phyloP scores from a whole-genome alignment of 2,329 filamentous ascomycete species.

The Trichoderma guizhouense region DNA sequence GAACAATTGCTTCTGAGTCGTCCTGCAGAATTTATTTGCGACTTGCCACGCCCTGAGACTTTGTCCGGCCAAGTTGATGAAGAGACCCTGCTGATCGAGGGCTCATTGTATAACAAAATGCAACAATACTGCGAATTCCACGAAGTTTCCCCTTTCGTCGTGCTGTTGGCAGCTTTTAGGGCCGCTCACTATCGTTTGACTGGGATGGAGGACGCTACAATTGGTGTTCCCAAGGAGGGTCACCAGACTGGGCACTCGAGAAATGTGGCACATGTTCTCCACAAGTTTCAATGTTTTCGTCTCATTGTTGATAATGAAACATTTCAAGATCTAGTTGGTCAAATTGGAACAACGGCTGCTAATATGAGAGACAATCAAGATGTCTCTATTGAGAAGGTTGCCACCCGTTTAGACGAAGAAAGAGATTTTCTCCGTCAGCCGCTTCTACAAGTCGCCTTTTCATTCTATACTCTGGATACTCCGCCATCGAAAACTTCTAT shows the following conservation, averaged over 20 bases:
- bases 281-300: neutral
- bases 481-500: neutral
- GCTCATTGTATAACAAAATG: neutral
- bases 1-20: neutral
- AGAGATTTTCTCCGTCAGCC: neutral
- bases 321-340: neutral
- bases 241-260: neutral
- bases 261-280: neutral
- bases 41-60: neutral
- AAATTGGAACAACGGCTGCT: neutral
- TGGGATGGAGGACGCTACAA: neutral
- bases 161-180: neutral
- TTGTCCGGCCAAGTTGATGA: neutral
- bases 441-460: neutral
- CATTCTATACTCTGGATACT: neutral
- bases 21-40: neutral
- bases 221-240: neutral
- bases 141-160: neutral
- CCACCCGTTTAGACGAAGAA: neutral
- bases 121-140: neutral
- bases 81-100: neutral
- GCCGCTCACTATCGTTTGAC: neutral
- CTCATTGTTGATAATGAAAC: neutral
- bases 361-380: neutral
- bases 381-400: neutral